phyloP scores from a whole-genome alignment of 1,139 yeast genomes.

The Blastobotrys arbuscula region DNA sequence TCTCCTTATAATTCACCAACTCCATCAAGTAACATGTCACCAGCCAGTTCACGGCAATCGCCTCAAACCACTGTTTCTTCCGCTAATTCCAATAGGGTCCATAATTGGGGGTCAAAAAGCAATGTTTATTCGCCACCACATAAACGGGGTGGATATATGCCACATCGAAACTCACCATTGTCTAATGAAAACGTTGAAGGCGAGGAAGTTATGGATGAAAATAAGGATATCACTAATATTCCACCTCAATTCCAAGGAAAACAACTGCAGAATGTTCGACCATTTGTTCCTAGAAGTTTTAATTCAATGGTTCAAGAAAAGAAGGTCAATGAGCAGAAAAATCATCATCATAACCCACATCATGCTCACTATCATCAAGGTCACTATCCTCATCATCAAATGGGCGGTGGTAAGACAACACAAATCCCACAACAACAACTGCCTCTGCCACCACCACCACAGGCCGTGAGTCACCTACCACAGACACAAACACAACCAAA shows the following conservation, averaged over 20 bases:
- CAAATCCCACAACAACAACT: background rate
- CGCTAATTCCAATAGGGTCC: background rate
- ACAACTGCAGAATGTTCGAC: background rate
- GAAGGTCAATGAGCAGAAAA: background rate
- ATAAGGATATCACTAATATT: background rate
- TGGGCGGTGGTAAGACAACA: background rate
- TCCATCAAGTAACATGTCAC: constrained; percentile 1
- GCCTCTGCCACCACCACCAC: background rate
- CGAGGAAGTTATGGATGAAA: background rate
- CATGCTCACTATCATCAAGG: background rate
- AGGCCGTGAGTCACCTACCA: background rate
- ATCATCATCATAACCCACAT: background rate
- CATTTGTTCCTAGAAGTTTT: constrained; percentile 6
- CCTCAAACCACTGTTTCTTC: constrained; percentile 12
- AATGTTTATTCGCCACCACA: constrained; percentile 8
- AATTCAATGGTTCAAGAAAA: background rate
- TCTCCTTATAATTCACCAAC: constrained; percentile 9
- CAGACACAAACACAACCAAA: background rate
- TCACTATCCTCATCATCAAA: background rate
- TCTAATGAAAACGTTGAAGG: background rate
- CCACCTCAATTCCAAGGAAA: background rate
- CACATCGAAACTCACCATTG: background rate
- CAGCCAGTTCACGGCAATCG: constrained; percentile 8
- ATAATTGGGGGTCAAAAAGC: background rate
- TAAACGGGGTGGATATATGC: constrained; percentile 2